Conservation (phyloP, 2,329 filamentous ascomycete species). For the Lachnellula subtilissima region DNA sequence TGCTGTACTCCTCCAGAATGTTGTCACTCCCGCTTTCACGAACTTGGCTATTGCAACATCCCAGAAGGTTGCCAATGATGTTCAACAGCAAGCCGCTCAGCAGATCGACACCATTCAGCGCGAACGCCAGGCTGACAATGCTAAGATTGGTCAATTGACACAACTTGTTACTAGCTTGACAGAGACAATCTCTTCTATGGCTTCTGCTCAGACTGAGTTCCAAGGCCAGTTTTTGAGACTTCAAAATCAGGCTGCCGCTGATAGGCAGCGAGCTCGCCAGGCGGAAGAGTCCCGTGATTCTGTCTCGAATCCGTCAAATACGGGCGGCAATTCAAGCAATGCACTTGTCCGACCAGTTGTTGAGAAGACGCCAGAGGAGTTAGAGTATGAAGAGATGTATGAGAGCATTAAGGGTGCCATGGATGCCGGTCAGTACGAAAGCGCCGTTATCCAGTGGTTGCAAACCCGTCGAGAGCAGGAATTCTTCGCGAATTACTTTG, state of each 20-base stretch:
- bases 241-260: slow-evolving; percentile 45
- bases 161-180: slow-evolving; percentile 61
- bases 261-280: slow-evolving; percentile 28
- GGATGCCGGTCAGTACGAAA: slow-evolving; percentile 55
- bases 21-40: slow-evolving; percentile 62
- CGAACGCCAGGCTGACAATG: slow-evolving; percentile 33
- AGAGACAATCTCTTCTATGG: slow-evolving; percentile 66
- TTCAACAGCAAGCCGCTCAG: slow-evolving; percentile 53
- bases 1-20: slow-evolving; percentile 52
- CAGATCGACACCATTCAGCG: slow-evolving; percentile 28
- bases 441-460: slow-evolving; percentile 62
- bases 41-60: slow-evolving; percentile 61
- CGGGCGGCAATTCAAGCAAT: not conserved
- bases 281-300: slow-evolving; percentile 9
- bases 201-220: slow-evolving; percentile 61
- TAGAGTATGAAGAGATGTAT: slow-evolving; percentile 52
- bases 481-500: slow-evolving; percentile 54
- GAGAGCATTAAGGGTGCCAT: slow-evolving; percentile 59
- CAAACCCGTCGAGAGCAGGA: slow-evolving; percentile 59
- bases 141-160: slow-evolving; percentile 70
- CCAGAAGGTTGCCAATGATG: slow-evolving; percentile 61
- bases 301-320: not conserved
- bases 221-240: slow-evolving; percentile 60
- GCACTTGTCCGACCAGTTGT: slow-evolving; percentile 29
- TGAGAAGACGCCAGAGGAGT: slow-evolving; percentile 41